Evolutionary conservation across 139 green algal genomes (phyloP).

Genomic region (Micractinium conductrix): DNA sequence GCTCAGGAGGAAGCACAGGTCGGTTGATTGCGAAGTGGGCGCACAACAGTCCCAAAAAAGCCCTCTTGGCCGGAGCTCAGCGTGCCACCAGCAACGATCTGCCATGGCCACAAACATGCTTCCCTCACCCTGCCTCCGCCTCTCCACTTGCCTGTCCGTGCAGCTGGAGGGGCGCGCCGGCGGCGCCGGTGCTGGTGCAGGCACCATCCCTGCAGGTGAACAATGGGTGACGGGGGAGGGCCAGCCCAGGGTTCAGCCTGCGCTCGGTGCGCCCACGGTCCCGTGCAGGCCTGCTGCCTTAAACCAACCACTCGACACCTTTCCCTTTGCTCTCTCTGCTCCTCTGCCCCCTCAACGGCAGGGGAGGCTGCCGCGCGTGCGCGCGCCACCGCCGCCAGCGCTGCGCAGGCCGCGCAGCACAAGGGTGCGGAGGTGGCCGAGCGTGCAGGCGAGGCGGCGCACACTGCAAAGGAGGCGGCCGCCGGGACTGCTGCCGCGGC

Average conservation of each 20-base stretch:
- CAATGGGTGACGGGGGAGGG: neutral
- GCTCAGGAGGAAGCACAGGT: neutral
- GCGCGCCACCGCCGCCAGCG: neutral
- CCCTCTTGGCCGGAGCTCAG: neutral
- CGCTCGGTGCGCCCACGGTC: neutral
- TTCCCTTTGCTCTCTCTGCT: too few species aligned
- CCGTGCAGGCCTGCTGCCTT: too few species aligned
- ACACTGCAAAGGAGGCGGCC: neutral
- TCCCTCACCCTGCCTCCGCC: too few species aligned
- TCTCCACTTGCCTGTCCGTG: too few species aligned
- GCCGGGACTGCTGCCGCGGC: constrained; percentile 15
- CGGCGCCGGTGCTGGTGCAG: too few species aligned
- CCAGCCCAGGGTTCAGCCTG: neutral
- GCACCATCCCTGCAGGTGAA: too few species aligned
- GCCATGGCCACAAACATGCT: too few species aligned
- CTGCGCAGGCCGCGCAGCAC: neutral
- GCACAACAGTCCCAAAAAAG: neutral
- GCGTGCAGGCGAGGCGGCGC: neutral
- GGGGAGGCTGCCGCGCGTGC: neutral
- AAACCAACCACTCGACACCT: too few species aligned
- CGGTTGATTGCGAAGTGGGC: too few species aligned
- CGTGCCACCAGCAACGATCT: neutral
- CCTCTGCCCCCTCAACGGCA: neutral
- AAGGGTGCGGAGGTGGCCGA: neutral
- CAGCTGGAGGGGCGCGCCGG: too few species aligned